Evolutionary conservation across 768 basidiomycete genomes (phyloP), one percentile per base, ranked within the genome.

Genomic region (Kwoniella sp.): DNA sequence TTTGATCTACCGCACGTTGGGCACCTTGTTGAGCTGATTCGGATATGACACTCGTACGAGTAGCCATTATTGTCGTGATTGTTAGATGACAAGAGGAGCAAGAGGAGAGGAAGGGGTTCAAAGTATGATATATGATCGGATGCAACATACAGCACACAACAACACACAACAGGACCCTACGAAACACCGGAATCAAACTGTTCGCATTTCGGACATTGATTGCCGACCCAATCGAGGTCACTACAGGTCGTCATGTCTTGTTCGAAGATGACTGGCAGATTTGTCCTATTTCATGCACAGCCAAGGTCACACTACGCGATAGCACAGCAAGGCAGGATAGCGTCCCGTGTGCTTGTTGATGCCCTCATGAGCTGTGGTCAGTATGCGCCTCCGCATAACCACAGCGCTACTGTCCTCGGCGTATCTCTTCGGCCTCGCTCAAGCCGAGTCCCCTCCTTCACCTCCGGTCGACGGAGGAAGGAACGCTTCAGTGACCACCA

Each of bases 1-100:
- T 48, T 52, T 12, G 58, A 65, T 58, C 63, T 65, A n/a, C 28
- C 22, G 50, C 56, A 58, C 63, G 47, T 45, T 41, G 58, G 63
- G 63, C 63, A 65, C 63, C 63, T 59, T 65, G 57, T 37, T 48
- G 34, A 34, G 41, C 17, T 45, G 41, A 45, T 8, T 20, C 20
- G 41, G 17, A 17, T 45, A n/a, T 17, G 41, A 17, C 15, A 45
- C 41, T 45, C 41, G 17, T 9, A 3, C 4, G 57, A 65, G 63
- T 57, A 9, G 37, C 23, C 23, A 17, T 51, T 12, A 25, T 13
- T 47, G 38, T 31, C 34, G 58, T 41, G 48, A 31, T 55, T 38
- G 22, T 31, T 22, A 25, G 30, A 55, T 30, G 23, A 48, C 9
- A 55, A 52, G 50, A 34, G 55, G 31, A 59, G 29, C 34, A 50